Conservation (phyloP, 2,329 filamentous ascomycete genomes). For the Beauveria sp. region DNA sequence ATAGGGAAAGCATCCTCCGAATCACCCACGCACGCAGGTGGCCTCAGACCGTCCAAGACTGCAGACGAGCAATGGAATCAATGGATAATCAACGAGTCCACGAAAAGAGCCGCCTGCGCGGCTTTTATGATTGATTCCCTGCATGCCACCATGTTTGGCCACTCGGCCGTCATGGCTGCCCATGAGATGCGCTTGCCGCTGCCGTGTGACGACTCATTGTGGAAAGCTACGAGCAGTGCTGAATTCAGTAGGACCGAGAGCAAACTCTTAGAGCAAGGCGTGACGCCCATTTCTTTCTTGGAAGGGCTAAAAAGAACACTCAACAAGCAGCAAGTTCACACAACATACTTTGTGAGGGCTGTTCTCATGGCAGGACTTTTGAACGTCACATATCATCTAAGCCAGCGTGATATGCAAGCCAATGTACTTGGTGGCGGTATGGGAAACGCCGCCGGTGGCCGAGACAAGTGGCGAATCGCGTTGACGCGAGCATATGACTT, state of each 20-base stretch:
- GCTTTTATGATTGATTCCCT: constrained; percentile 94
- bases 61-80: constrained; percentile 90
- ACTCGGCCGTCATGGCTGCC: constrained; percentile 93
- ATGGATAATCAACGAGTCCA: constrained; percentile 93
- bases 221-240: constrained; percentile 80
- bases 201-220: constrained; percentile 86
- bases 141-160: constrained; percentile 96
- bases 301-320: constrained; percentile 87
- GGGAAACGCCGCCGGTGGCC: constrained; percentile 69
- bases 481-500: constrained; percentile 84
- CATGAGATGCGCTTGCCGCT: constrained; percentile 89
- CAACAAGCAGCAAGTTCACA: constrained; percentile 76
- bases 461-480: constrained; percentile 84
- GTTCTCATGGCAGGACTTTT: constrained; percentile 91
- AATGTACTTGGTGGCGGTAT: constrained; percentile 70
- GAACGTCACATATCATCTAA: constrained; percentile 96
- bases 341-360: constrained; percentile 87
- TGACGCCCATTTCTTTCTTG: constrained; percentile 80
- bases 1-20: constrained; percentile 81
- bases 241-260: constrained; percentile 82
- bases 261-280: constrained; percentile 69
- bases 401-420: constrained; percentile 88
- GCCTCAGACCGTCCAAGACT: constrained; percentile 58
- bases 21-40: constrained; percentile 68
- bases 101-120: constrained; percentile 79